Evolutionary conservation across 495 filamentous ascomycete species (phyloP).

Genomic region (Penicillium alfredii): DNA sequence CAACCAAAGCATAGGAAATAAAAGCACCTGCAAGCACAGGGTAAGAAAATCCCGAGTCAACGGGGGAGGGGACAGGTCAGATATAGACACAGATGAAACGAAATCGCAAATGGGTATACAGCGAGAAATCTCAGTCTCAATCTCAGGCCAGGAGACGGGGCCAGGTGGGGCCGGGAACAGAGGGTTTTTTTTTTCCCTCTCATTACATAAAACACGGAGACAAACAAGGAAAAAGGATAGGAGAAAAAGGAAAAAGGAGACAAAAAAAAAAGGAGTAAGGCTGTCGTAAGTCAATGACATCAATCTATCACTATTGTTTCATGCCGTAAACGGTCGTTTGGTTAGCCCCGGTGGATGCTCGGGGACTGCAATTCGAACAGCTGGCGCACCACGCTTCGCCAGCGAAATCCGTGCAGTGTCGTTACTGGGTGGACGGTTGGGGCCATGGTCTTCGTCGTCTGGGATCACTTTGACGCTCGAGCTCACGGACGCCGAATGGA

Average conservation of each 20-base stretch:
- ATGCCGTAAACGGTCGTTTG: conserved; percentile 27
- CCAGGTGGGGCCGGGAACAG: no score
- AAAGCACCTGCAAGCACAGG: not conserved
- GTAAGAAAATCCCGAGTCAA: not conserved
- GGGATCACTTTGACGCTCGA: conserved; percentile 47
- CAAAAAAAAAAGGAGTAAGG: conserved; percentile 9
- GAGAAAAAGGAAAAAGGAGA: conserved; percentile 6
- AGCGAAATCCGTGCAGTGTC: conserved; percentile 23
- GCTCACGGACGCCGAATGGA: conserved; percentile 50
- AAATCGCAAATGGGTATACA: conserved; percentile 23
- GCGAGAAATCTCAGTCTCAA: conserved; percentile 7
- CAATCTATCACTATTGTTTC: conserved; percentile 27
- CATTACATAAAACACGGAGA: conserved; percentile 9
- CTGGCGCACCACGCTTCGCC: no score
- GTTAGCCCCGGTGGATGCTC: no score
- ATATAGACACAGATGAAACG: conserved; percentile 1
- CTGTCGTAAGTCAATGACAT: conserved; percentile 23
- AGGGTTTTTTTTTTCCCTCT: conserved; percentile 11
- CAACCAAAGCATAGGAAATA: not conserved
- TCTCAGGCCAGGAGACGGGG: conserved; percentile 4
- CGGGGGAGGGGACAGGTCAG: not conserved
- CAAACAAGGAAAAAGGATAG: conserved; percentile 4
- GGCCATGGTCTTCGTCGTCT: conserved; percentile 30
- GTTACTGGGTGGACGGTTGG: conserved; percentile 17
- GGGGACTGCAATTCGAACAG: no score